Evolutionary conservation across 345 rosid genomes (phyloP).

Genomic region (Sisymbrium altissimum): DNA sequence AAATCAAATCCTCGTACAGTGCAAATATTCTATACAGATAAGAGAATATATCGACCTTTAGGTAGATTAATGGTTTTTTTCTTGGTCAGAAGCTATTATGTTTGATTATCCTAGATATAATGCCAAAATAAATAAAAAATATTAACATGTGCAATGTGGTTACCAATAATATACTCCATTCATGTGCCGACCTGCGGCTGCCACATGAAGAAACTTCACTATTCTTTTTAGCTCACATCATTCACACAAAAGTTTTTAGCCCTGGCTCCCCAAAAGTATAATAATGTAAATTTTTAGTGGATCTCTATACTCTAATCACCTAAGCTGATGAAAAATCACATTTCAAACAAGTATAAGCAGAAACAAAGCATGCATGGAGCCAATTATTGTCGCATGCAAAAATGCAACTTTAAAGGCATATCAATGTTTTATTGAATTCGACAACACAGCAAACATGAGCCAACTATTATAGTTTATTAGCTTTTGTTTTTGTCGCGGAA

Average conservation of each 20-base stretch:
- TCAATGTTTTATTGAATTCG: not conserved
- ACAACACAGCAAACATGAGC: not conserved
- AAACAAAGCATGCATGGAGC: constrained; percentile 5
- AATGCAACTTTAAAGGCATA: constrained; percentile 2
- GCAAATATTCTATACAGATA: constrained; percentile 8
- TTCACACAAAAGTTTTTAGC: not conserved
- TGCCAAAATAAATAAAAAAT: not conserved
- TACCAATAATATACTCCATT: not conserved
- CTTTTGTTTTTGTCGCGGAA: not conserved
- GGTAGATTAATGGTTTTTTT: not conserved
- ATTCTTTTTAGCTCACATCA: not conserved
- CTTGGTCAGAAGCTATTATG: not conserved
- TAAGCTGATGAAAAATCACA: not conserved
- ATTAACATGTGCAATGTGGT: not conserved
- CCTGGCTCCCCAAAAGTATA: not conserved
- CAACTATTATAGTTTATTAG: not conserved
- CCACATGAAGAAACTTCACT: not conserved
- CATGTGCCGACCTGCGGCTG: not conserved
- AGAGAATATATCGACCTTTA: not conserved
- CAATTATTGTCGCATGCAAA: constrained; percentile 17
- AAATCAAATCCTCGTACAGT: constrained; percentile 23
- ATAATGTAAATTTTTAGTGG: not conserved
- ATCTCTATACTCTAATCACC: not conserved
- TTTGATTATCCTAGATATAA: not conserved
- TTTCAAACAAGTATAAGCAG: not conserved